These are phyloP conservation scores for Sarcodon sp. DNA, from an alignment of 768 basidiomycete species.

Conservation along the genomic window DNA sequence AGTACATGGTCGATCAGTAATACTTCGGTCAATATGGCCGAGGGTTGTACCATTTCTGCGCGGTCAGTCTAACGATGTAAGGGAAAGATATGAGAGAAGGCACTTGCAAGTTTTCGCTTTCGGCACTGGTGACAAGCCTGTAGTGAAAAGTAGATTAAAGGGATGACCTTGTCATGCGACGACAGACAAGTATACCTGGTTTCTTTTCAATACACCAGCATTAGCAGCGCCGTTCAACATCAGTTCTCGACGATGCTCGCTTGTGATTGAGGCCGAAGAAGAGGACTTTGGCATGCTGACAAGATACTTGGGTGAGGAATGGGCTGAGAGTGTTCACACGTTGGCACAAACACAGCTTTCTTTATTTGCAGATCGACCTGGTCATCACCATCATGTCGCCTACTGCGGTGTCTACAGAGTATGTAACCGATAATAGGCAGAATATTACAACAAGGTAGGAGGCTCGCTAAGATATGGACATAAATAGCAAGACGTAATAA, in stretches of 20 bases:
- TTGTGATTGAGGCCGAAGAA: constrained; percentile 1
- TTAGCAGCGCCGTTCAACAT: background rate
- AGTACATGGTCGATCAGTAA: background rate
- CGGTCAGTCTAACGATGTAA: background rate
- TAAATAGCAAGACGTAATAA: too few species aligned
- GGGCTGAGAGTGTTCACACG: too few species aligned
- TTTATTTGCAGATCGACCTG: too few species aligned
- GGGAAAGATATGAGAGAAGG: background rate
- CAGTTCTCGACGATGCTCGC: constrained; percentile 4
- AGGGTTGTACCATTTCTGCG: background rate
- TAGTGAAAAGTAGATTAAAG: background rate
- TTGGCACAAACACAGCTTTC: too few species aligned
- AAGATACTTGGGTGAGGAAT: background rate
- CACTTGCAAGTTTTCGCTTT: constrained; percentile 41
- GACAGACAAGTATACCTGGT: constrained; percentile 13
- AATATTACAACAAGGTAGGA: too few species aligned
- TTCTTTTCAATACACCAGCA: constrained; percentile 15
- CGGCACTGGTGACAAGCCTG: constrained; percentile 49
- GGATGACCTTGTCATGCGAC: background rate
- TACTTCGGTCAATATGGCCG: constrained; percentile 1
- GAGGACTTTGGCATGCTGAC: constrained; percentile 9
- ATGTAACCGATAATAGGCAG: too few species aligned
- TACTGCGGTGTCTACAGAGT: too few species aligned
- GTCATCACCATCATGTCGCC: too few species aligned
- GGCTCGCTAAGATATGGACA: too few species aligned